These are phyloP conservation scores for Debaryomyces singareniensis DNA, from an alignment of 1,139 yeast species.

Conservation along the genomic window DNA sequence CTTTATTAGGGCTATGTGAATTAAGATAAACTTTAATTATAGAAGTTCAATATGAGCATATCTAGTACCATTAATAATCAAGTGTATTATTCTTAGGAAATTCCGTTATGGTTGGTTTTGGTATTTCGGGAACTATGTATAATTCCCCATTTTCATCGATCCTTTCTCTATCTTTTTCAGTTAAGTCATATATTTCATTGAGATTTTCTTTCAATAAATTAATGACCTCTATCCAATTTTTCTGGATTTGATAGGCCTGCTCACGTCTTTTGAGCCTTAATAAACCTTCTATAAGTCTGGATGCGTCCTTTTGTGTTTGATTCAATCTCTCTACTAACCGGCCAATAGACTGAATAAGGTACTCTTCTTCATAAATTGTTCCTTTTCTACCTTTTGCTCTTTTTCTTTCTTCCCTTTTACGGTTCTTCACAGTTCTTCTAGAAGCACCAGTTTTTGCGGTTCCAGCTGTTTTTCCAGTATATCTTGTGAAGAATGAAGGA, in stretches of 20 bases:
- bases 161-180: slow-evolving; percentile 82
- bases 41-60: no score
- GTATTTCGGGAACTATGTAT: slow-evolving; percentile 68
- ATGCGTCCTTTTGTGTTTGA: slow-evolving; percentile 70
- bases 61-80: slow-evolving; percentile 36
- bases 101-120: slow-evolving; percentile 53
- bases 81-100: slow-evolving; percentile 53
- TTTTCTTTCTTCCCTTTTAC: slow-evolving; percentile 92
- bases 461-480: slow-evolving; percentile 92
- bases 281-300: slow-evolving; percentile 66
- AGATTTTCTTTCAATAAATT: slow-evolving; percentile 51
- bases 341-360: slow-evolving; percentile 80
- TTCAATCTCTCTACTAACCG: slow-evolving; percentile 79
- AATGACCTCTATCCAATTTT: slow-evolving; percentile 54
- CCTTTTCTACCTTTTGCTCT: slow-evolving; percentile 97
- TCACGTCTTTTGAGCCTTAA: slow-evolving; percentile 66
- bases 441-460: slow-evolving; percentile 97
- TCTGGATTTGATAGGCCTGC: slow-evolving; percentile 80
- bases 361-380: slow-evolving; percentile 94
- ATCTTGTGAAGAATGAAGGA: slow-evolving; percentile 88
- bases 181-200: slow-evolving; percentile 70
- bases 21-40: no score
- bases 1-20: slow-evolving; percentile 18
- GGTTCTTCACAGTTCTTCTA: slow-evolving; percentile 83
- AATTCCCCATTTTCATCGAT: slow-evolving; percentile 83